Conservation (phyloP, 2,329 filamentous ascomycete genomes). For the Mycogone perniciosa region DNA sequence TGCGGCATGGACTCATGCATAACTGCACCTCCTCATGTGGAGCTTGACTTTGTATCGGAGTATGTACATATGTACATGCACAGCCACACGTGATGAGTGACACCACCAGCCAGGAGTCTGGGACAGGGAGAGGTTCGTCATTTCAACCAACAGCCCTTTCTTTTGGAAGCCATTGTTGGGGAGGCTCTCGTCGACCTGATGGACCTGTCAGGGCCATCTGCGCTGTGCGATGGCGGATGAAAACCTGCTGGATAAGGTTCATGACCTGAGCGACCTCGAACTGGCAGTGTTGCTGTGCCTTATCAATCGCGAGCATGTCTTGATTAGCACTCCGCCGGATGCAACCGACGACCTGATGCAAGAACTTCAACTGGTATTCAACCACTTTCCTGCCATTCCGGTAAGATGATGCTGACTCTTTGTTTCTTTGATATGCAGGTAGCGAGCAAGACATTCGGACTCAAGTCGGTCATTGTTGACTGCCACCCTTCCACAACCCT, state of each 20-base stretch:
- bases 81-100: conserved; percentile 8
- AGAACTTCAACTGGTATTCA: conserved; percentile 62
- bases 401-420: background rate
- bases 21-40: conserved; percentile 14
- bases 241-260: conserved; percentile 60
- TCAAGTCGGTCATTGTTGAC: conserved; percentile 62
- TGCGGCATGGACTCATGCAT: conserved; percentile 22
- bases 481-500: conserved; percentile 69
- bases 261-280: conserved; percentile 79
- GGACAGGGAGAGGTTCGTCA: background rate
- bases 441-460: conserved; percentile 62
- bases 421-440: conserved; percentile 42
- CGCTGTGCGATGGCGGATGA: conserved; percentile 52
- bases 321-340: conserved; percentile 66
- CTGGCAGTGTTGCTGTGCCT: conserved; percentile 79
- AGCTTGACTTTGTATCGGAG: background rate
- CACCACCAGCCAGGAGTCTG: background rate
- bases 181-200: conserved; percentile 17
- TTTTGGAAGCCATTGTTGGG: background rate
- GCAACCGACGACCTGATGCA: conserved; percentile 61
- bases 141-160: background rate
- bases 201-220: conserved; percentile 16
- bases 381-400: background rate
- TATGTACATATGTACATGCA: background rate
- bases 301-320: conserved; percentile 76